These are phyloP conservation scores for Hondaea fermentalgiana DNA, from an alignment of 108 stramenopile genomes.

Conservation along the genomic window DNA sequence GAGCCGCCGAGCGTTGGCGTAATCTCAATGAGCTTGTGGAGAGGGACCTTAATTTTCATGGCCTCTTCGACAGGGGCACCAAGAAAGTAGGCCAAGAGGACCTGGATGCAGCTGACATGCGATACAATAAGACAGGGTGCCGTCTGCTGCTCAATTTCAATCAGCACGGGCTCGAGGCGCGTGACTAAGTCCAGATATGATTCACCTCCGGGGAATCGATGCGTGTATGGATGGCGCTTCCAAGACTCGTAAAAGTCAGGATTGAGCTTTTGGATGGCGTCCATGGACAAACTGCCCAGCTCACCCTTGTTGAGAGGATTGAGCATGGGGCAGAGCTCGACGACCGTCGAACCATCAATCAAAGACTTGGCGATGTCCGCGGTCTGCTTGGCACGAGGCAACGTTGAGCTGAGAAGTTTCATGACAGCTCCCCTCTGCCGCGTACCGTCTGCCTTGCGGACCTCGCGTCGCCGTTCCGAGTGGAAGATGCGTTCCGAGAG, in stretches of 20 bases:
- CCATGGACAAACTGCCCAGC: slow-evolving; percentile 67
- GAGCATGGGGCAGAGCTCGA: slow-evolving; percentile 39
- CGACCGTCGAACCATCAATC: neutral
- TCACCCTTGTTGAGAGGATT: slow-evolving; percentile 86
- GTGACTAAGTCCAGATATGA: slow-evolving; percentile 69
- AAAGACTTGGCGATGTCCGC: neutral
- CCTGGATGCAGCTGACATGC: slow-evolving; percentile 75
- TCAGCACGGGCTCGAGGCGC: slow-evolving; percentile 65
- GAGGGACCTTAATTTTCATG: slow-evolving; percentile 68
- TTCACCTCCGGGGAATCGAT: slow-evolving; percentile 82
- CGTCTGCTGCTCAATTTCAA: slow-evolving; percentile 79
- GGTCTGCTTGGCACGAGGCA: neutral
- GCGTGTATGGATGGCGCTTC: slow-evolving; percentile 61
- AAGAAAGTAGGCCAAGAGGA: slow-evolving; percentile 73
- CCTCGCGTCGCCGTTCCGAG: neutral
- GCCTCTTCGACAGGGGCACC: slow-evolving; percentile 62
- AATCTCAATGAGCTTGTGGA: slow-evolving; percentile 74
- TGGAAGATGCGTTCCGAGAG: neutral
- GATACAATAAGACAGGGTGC: slow-evolving; percentile 71
- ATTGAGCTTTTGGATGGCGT: slow-evolving; percentile 55
- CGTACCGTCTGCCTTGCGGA: neutral
- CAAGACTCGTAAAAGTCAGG: slow-evolving; percentile 64
- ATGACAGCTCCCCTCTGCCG: neutral
- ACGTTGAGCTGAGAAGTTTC: neutral
- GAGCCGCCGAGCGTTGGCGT: slow-evolving; percentile 44